phyloP scores from a whole-genome alignment of 345 rosid species.

The Bruguiera sexangula region DNA sequence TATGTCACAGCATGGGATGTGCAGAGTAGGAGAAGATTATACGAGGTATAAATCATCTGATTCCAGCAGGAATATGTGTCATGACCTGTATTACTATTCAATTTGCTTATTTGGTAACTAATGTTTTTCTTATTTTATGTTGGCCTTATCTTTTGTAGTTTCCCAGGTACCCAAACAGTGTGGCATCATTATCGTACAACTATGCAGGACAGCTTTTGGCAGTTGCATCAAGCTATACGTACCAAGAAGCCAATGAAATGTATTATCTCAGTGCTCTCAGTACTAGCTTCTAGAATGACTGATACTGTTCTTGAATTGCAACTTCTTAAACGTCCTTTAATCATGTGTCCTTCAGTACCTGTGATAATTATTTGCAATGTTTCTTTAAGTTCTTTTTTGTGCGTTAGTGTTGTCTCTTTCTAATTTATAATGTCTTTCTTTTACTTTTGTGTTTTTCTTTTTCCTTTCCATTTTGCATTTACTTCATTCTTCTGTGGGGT shows the following conservation, averaged over 20 bases:
- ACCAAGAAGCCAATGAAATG: slow-evolving; percentile 68
- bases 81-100: not conserved
- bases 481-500: too few relatives aligned
- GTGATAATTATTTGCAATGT: too few relatives aligned
- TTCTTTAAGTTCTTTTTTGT: too few relatives aligned
- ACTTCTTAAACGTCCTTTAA: not conserved
- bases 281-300: not conserved
- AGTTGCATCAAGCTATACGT: slow-evolving; percentile 65
- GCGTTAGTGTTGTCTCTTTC: too few relatives aligned
- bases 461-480: too few relatives aligned
- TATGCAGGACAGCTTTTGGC: slow-evolving; percentile 62
- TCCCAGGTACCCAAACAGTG: slow-evolving; percentile 63
- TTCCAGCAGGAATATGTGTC: not conserved
- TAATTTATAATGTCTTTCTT: too few relatives aligned
- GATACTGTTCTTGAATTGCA: not conserved
- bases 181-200: slow-evolving; percentile 65
- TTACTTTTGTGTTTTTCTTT: too few relatives aligned
- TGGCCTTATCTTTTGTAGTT: slow-evolving; percentile 45
- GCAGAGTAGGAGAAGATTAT: slow-evolving; percentile 56
- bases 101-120: not conserved
- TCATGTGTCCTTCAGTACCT: not conserved
- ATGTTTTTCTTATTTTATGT: not conserved
- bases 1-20: slow-evolving; percentile 64
- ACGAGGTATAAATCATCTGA: slow-evolving; percentile 47
- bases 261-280: slow-evolving; percentile 32